Conservation (phyloP, 2,329 filamentous ascomycete genomes). For the Fusarium illudens region DNA sequence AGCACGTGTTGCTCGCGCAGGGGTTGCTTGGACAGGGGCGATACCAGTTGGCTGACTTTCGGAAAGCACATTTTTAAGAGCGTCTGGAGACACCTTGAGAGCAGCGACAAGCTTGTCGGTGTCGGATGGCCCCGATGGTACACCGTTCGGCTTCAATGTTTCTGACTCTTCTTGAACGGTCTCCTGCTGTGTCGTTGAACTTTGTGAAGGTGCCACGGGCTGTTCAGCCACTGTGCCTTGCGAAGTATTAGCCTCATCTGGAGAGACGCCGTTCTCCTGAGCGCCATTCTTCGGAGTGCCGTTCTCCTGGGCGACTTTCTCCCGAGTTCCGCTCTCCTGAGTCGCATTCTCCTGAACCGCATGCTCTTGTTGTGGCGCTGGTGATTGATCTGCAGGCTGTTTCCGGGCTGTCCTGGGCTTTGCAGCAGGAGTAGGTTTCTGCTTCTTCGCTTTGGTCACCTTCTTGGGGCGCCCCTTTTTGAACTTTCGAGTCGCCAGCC, state of each 20-base stretch:
- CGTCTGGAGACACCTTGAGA: conserved; percentile 15
- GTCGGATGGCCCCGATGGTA: background rate
- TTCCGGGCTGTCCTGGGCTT: conserved; percentile 16
- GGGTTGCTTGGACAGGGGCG: conserved; percentile 21
- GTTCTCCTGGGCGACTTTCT: background rate
- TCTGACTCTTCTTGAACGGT: background rate
- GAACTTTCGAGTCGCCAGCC: conserved; percentile 32
- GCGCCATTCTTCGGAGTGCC: background rate
- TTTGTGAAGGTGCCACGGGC: background rate
- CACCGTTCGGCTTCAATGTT: background rate
- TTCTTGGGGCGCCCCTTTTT: conserved; percentile 40
- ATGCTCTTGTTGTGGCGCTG: background rate
- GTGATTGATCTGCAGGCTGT: background rate
- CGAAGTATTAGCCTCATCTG: background rate
- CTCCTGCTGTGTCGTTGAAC: background rate
- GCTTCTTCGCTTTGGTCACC: conserved; percentile 17
- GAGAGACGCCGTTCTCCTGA: background rate
- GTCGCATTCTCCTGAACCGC: background rate
- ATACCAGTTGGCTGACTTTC: background rate
- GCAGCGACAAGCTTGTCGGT: conserved; percentile 10
- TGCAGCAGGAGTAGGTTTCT: background rate
- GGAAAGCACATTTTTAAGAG: conserved; percentile 4
- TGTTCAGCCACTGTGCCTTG: background rate
- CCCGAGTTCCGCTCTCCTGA: background rate
- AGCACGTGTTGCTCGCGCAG: conserved; percentile 9